Evolutionary conservation across 164 flowering plant genomes (phyloP).

Genomic region (Macadamia integrifolia): DNA sequence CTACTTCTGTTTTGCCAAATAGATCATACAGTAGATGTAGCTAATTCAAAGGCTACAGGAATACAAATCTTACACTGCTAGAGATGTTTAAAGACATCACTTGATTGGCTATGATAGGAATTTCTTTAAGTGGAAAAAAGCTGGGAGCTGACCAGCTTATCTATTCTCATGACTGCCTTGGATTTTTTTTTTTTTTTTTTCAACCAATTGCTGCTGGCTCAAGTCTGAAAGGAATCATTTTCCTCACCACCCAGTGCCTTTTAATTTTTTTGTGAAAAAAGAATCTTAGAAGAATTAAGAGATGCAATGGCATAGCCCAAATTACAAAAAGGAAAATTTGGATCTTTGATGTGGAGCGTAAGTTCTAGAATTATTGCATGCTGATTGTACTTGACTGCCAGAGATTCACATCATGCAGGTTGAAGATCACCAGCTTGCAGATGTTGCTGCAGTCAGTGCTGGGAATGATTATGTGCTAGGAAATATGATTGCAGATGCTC

Average conservation of each 20-base stretch:
- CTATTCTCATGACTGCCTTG: background rate
- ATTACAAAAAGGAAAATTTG: background rate
- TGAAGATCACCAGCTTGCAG: conserved; percentile 73
- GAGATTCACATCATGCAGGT: conserved; percentile 42
- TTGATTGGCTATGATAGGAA: background rate
- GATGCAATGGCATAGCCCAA: background rate
- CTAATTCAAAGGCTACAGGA: background rate
- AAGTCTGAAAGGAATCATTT: background rate
- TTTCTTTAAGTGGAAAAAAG: background rate
- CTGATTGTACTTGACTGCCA: background rate
- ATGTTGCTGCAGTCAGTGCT: conserved; percentile 91
- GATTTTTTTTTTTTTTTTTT: background rate
- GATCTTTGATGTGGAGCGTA: background rate
- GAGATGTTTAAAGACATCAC: background rate
- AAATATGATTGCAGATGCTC: conserved; percentile 74
- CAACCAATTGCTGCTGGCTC: background rate
- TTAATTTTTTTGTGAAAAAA: background rate
- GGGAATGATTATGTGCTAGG: conserved; percentile 85
- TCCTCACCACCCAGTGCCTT: too few relatives aligned
- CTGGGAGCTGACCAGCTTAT: background rate
- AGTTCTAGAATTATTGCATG: background rate
- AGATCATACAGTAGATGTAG: conserved; percentile 1
- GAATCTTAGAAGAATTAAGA: background rate
- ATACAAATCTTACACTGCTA: background rate
- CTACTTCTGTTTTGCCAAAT: conserved; percentile 2